Evolutionary conservation across 441 rosid species (phyloP), one percentile per base, ranked within the genome.

Genomic region (Lagerstroemia fauriei): DNA sequence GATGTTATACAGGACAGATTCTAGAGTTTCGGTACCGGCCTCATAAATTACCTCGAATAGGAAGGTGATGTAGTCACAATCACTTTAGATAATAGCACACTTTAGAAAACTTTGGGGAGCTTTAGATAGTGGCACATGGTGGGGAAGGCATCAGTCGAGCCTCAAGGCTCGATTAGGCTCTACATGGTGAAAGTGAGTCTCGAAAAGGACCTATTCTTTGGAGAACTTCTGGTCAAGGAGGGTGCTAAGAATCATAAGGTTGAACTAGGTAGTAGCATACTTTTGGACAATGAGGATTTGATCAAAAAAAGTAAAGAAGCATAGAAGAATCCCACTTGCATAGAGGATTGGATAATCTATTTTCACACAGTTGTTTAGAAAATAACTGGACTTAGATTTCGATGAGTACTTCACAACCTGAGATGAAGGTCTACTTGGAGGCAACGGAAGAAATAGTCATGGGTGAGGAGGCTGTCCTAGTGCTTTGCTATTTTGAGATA

Each of bases 1-100:
- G 99, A 97, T 68, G 88, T 95, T 46, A 86, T 95, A 81, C 87
- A 76, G 46, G 98, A 97, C 81, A 91, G 97, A 73, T 94, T 91
- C 89, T 94, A 97, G 0, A 90, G 91, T 38, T 85, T 90, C 61
- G 90, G 81, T 80, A 95, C 94, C 74, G 89, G 91, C 86, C 95
- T 94, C 74, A 84, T 97, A 83, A 97, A 95, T 68, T 94, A 92
- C 81, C 92, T 75, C 87, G 99, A 95, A 73, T 81, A 86, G 75
- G 99, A 97, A 84, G 98, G 98, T 84, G 99, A 97, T 87, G 85
- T 94, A 89, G 89, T 95, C 82, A 95, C 99, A 16, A 91, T 97
- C 53, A 97, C 99, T n/a, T 87, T 91, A 7, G 90, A 93, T 0
- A 97, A 80, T 98, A 97, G 89, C 90, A 80, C 91, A n/a, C n/a